Conservation (phyloP, 495 filamentous ascomycete species). For the Aspergillus hancockii region DNA sequence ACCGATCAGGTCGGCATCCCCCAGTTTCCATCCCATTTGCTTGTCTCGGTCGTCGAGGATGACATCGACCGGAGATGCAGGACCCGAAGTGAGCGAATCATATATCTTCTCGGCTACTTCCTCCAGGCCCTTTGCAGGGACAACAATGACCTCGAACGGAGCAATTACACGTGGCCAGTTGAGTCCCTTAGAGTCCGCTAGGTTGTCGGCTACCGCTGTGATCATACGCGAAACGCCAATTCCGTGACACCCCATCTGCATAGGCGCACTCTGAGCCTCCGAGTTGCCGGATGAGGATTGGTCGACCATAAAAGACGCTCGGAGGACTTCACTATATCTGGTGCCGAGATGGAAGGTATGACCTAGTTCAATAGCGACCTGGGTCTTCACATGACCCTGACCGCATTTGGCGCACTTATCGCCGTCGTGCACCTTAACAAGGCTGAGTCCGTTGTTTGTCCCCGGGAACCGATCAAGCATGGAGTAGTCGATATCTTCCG, state of each 20-base stretch:
- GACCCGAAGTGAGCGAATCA: conserved; percentile 45
- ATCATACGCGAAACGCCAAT: conserved; percentile 93
- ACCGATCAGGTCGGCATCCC: conserved; percentile 85
- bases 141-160: conserved; percentile 77
- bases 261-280: conserved; percentile 44
- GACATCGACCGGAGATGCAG: conserved; percentile 49
- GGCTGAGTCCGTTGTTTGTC: conserved; percentile 44
- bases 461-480: conserved; percentile 45
- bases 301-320: conserved; percentile 56
- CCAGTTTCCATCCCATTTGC: conserved; percentile 77
- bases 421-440: conserved; percentile 64
- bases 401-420: conserved; percentile 73
- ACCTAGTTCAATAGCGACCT: conserved; percentile 81
- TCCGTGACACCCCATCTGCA: conserved; percentile 96
- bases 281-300: conserved; percentile 22
- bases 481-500: conserved; percentile 38
- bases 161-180: conserved; percentile 89
- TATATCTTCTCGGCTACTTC: conserved; percentile 59
- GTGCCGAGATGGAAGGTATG: conserved; percentile 95
- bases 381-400: conserved; percentile 61
- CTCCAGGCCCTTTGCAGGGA: conserved; percentile 55
- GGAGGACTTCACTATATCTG: conserved; percentile 75
- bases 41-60: conserved; percentile 77
- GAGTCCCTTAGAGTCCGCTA: conserved; percentile 73
- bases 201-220: conserved; percentile 73